phyloP scores from a whole-genome alignment of 2,329 filamentous ascomycete genomes.

The Verticillium nonalfalfae region DNA sequence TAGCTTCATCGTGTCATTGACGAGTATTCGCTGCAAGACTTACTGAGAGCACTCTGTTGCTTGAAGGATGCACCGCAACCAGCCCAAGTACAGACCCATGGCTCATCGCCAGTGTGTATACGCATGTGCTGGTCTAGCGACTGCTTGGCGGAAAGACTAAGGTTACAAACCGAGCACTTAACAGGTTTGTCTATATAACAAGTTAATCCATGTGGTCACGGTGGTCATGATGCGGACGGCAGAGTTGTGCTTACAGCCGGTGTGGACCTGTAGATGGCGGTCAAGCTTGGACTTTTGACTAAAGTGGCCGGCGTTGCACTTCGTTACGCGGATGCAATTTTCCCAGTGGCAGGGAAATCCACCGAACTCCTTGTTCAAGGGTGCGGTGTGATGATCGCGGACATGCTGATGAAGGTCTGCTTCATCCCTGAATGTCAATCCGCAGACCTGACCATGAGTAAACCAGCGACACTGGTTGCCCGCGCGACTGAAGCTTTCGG shows the following conservation, averaged over 20 bases:
- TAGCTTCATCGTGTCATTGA: background rate
- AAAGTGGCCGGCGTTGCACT: conserved; percentile 36
- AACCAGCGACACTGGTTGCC: conserved; percentile 24
- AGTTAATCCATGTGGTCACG: conserved; percentile 14
- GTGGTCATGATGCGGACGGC: conserved; percentile 1
- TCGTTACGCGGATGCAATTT: conserved; percentile 38
- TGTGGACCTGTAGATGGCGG: conserved; percentile 59
- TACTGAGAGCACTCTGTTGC: conserved; percentile 62
- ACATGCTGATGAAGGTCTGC: conserved; percentile 51
- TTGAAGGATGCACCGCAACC: conserved; percentile 55
- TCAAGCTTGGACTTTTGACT: conserved; percentile 57
- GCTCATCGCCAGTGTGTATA: conserved; percentile 60
- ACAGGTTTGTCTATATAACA: conserved; percentile 49
- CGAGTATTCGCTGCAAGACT: conserved; percentile 14
- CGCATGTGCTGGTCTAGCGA: conserved; percentile 61
- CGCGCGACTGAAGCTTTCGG: conserved; percentile 12
- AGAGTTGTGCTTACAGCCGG: conserved; percentile 44
- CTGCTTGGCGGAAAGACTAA: conserved; percentile 59
- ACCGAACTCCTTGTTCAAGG: conserved; percentile 32
- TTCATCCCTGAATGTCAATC: conserved; percentile 30
- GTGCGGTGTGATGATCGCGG: conserved; percentile 40
- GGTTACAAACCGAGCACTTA: conserved; percentile 46
- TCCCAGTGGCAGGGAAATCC: conserved; percentile 52
- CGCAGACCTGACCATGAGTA: conserved; percentile 20
- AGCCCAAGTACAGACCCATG: conserved; percentile 44